Evolutionary conservation across 768 basidiomycete genomes (phyloP).

Genomic region (Tulasnella sp.): DNA sequence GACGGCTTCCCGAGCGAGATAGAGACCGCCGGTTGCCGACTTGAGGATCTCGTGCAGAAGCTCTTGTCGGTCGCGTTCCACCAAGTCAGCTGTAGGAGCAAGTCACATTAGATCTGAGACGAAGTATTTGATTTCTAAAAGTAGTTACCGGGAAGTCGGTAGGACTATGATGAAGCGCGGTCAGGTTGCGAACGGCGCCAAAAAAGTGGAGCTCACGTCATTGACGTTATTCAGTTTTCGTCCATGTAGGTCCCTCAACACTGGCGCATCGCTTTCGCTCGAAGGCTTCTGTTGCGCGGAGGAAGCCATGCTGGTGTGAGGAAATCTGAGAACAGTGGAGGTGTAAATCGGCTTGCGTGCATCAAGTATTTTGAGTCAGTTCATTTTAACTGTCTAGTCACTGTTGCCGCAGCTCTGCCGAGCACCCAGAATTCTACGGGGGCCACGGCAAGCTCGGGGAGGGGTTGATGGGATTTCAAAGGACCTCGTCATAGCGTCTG

Average conservation of each 20-base stretch:
- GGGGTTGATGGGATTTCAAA: too few species aligned
- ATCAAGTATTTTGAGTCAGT: too few species aligned
- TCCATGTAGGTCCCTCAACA: slow-evolving; percentile 24
- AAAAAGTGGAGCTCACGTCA: neutral
- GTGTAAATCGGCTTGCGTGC: too few species aligned
- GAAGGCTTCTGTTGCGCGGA: neutral
- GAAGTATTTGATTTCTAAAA: neutral
- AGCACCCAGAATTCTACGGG: too few species aligned
- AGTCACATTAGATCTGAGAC: neutral
- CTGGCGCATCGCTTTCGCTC: neutral
- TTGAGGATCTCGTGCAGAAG: slow-evolving; percentile 18
- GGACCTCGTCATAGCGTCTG: too few species aligned
- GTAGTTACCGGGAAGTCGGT: neutral
- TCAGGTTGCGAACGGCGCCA: neutral
- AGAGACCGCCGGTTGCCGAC: slow-evolving; percentile 28
- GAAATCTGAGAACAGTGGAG: neutral
- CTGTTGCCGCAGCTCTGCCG: too few species aligned
- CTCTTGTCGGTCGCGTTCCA: slow-evolving; percentile 17
- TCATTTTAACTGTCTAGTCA: too few species aligned
- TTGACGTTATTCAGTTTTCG: slow-evolving; percentile 26
- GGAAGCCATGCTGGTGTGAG: neutral
- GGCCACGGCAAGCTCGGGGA: too few species aligned
- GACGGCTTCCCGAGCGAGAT: slow-evolving; percentile 7
- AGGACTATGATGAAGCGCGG: neutral
- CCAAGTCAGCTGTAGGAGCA: slow-evolving; percentile 3